Conservation (phyloP, 2,329 filamentous ascomycete species). For the Remersonia thermophila region DNA sequence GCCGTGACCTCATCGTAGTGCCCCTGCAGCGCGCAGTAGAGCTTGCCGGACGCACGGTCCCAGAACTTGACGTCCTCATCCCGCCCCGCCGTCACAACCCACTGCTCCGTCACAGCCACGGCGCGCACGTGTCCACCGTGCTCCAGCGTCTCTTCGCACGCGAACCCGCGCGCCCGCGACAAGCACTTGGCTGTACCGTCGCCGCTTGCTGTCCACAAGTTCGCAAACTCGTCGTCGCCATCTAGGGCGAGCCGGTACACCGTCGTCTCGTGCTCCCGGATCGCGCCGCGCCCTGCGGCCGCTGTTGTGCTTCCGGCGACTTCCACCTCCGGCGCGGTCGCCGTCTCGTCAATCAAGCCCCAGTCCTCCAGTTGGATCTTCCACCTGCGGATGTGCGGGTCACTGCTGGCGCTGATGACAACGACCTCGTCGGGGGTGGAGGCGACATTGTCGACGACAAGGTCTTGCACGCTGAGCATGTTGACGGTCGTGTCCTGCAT, state of each 20-base stretch:
- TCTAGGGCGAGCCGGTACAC: constrained; percentile 74
- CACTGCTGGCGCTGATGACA: constrained; percentile 70
- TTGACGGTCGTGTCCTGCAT: constrained; percentile 60
- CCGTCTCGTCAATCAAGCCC: constrained; percentile 41
- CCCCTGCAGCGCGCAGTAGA: constrained; percentile 63
- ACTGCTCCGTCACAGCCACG: constrained; percentile 60
- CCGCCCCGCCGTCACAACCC: constrained; percentile 77
- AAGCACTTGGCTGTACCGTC: constrained; percentile 82
- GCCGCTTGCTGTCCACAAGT: constrained; percentile 86
- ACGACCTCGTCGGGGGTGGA: constrained; percentile 37
- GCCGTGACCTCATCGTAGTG: constrained; percentile 92
- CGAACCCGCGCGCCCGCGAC: constrained; percentile 54
- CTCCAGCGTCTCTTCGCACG: constrained; percentile 55
- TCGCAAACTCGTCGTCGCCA: constrained; percentile 40
- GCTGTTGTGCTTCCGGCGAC: too few relatives aligned
- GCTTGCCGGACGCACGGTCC: constrained; percentile 60
- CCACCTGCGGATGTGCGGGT: constrained; percentile 72
- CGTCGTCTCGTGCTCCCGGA: constrained; percentile 79
- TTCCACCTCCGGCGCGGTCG: constrained; percentile 20
- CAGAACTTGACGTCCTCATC: constrained; percentile 89
- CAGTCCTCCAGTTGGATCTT: constrained; percentile 40
- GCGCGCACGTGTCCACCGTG: constrained; percentile 89
- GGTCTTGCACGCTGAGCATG: constrained; percentile 68
- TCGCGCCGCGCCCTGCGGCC: constrained; percentile 34
- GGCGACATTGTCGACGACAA: constrained; percentile 60